Evolutionary conservation across 805 yeast species (phyloP).

Genomic region (Kurtzmaniella fragi): DNA sequence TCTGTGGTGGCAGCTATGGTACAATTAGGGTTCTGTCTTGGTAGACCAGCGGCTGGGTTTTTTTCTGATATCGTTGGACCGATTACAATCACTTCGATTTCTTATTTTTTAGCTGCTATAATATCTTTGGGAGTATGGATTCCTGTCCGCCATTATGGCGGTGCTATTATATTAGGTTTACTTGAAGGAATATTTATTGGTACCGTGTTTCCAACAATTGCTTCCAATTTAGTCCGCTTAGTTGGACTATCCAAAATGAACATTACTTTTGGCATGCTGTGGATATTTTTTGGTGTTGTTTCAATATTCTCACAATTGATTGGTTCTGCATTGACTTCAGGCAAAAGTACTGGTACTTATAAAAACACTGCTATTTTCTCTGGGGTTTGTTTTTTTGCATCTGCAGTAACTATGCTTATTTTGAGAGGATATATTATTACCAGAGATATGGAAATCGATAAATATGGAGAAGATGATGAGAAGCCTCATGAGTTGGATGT

Average conservation of each 20-base stretch:
- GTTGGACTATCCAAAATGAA: constrained; percentile 51
- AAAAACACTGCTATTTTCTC: constrained; percentile 52
- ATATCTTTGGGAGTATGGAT: constrained; percentile 34
- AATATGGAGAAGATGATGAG: neutral
- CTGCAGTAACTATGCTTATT: constrained; percentile 36
- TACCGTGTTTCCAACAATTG: constrained; percentile 50
- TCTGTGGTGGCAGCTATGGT: constrained; percentile 57
- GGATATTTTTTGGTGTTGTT: constrained; percentile 47
- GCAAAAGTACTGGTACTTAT: constrained; percentile 42
- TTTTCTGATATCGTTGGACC: constrained; percentile 50
- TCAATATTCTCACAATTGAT: constrained; percentile 58
- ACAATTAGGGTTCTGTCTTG: constrained; percentile 50
- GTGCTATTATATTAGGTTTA: constrained; percentile 48
- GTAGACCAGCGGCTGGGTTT: constrained; percentile 53
- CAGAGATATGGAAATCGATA: constrained; percentile 33
- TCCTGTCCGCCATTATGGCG: constrained; percentile 53
- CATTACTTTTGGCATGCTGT: constrained; percentile 45
- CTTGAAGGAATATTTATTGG: constrained; percentile 59
- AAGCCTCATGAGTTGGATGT: neutral
- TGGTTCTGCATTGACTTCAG: constrained; percentile 45
- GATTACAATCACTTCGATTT: constrained; percentile 33
- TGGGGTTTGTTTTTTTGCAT: constrained; percentile 49
- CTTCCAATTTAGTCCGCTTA: constrained; percentile 47
- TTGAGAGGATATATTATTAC: constrained; percentile 54
- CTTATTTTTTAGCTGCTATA: constrained; percentile 22